These are phyloP conservation scores for Didymosphaeria variabile DNA, from an alignment of 2,329 filamentous ascomycete genomes.

Conservation along the genomic window DNA sequence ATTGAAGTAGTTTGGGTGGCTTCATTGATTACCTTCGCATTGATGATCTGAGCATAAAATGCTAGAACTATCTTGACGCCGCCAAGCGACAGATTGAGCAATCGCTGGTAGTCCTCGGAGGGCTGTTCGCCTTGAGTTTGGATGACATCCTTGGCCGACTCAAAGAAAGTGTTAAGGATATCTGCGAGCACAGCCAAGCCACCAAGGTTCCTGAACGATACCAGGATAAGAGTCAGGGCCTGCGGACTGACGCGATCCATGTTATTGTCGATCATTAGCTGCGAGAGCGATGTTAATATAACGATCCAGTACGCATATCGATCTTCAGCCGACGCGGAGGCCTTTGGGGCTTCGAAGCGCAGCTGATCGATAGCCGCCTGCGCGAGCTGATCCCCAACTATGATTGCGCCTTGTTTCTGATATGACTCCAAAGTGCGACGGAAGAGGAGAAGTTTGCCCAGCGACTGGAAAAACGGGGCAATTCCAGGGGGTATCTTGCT, in stretches of 20 bases:
- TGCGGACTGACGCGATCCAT: constrained; percentile 47
- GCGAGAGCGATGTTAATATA: constrained; percentile 78
- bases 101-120: constrained; percentile 54
- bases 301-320: constrained; percentile 82
- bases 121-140: constrained; percentile 52
- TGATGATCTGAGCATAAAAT: constrained; percentile 79
- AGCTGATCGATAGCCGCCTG: constrained; percentile 75
- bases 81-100: constrained; percentile 61
- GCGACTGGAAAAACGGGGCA: constrained; percentile 83
- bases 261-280: constrained; percentile 77
- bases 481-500: constrained; percentile 80
- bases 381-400: constrained; percentile 75
- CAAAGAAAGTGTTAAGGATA: constrained; percentile 74
- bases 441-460: constrained; percentile 82
- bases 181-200: constrained; percentile 78
- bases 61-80: constrained; percentile 84
- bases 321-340: constrained; percentile 65
- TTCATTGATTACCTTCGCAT: constrained; percentile 82
- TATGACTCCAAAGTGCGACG: constrained; percentile 75
- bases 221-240: constrained; percentile 74
- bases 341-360: constrained; percentile 57
- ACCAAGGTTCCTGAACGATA: constrained; percentile 83
- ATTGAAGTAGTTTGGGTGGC: constrained; percentile 70
- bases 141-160: constrained; percentile 62
- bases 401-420: constrained; percentile 67